Conservation (phyloP, 2,329 filamentous ascomycete species). For the Cryphonectria naterciae region DNA sequence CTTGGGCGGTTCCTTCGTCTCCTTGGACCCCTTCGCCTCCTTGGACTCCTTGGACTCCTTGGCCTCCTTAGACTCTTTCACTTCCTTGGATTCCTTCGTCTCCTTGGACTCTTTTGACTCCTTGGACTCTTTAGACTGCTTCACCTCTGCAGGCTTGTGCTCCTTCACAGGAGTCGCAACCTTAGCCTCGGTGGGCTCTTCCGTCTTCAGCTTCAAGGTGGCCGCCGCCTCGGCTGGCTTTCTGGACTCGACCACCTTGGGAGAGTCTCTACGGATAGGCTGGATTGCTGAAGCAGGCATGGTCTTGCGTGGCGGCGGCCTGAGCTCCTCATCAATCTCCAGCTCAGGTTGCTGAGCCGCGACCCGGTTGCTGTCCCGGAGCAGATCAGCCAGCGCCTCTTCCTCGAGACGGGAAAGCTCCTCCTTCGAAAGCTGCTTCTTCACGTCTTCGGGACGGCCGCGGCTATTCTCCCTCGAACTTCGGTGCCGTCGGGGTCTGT, state of each 20-base stretch:
- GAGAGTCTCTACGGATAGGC: conserved; percentile 54
- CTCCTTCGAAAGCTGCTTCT: conserved; percentile 61
- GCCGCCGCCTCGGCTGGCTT: conserved; percentile 39
- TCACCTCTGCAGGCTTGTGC: conserved; percentile 32
- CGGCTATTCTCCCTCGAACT: conserved; percentile 41
- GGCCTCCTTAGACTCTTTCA: conserved; percentile 31
- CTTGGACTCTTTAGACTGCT: conserved; percentile 32
- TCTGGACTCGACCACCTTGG: conserved; percentile 47
- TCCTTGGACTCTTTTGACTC: conserved; percentile 32
- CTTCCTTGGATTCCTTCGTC: conserved; percentile 33
- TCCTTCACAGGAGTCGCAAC: conserved; percentile 33
- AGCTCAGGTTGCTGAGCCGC: conserved; percentile 55
- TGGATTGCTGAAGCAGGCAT: conserved; percentile 63
- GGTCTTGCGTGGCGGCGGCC: conserved; percentile 56
- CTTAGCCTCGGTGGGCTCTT: conserved; percentile 36
- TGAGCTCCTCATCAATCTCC: conserved; percentile 60
- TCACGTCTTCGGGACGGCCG: conserved; percentile 49
- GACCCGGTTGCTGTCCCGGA: conserved; percentile 61
- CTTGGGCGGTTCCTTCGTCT: conserved; percentile 28
- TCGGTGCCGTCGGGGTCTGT: conserved; percentile 40
- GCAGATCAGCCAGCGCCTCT: conserved; percentile 60
- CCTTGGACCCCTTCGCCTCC: conserved; percentile 32
- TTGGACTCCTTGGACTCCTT: conserved; percentile 33
- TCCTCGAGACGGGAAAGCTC: conserved; percentile 61
- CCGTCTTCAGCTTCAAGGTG: conserved; percentile 30